Conservation (phyloP, 768 basidiomycete genomes). For the Phanerochaete carnosa region DNA sequence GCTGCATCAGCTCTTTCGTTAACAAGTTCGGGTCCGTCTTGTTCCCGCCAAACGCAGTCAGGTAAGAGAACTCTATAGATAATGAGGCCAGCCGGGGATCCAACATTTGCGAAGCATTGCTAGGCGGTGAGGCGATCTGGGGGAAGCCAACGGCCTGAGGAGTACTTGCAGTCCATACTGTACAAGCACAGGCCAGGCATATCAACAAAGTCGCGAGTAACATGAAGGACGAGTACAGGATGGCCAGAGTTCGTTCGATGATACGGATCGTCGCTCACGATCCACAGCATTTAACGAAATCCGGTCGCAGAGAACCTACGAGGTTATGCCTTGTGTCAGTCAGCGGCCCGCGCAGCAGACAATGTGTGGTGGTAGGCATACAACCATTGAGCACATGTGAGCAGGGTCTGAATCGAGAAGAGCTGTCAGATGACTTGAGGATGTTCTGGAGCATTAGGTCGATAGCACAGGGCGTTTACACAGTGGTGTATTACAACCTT, state of each 20-base stretch:
- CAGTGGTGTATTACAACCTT: too few species aligned
- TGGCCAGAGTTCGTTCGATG: not conserved
- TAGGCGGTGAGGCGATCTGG: constrained; percentile 11
- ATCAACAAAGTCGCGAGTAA: not conserved
- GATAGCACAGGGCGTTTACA: too few species aligned
- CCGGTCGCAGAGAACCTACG: not conserved
- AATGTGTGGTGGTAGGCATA: not conserved
- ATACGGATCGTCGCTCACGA: not conserved
- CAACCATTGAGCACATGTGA: not conserved
- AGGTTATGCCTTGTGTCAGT: not conserved
- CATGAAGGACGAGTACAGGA: not conserved
- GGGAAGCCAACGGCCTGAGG: constrained; percentile 7
- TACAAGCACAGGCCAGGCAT: not conserved
- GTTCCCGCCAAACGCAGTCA: constrained; percentile 28
- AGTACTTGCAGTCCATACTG: not conserved
- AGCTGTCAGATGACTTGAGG: not conserved
- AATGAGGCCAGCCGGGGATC: constrained; percentile 24
- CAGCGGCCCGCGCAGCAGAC: not conserved
- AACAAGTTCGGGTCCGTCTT: constrained; percentile 25
- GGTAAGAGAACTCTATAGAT: constrained; percentile 28
- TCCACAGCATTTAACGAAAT: not conserved
- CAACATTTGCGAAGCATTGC: constrained; percentile 20
- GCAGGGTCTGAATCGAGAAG: not conserved
- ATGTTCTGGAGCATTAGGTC: not conserved
- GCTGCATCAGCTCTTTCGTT: constrained; percentile 22